Evolutionary conservation across 129 eudicot species (phyloP), one percentile per base, ranked within the genome.

Genomic region (Glebionis coronaria): DNA sequence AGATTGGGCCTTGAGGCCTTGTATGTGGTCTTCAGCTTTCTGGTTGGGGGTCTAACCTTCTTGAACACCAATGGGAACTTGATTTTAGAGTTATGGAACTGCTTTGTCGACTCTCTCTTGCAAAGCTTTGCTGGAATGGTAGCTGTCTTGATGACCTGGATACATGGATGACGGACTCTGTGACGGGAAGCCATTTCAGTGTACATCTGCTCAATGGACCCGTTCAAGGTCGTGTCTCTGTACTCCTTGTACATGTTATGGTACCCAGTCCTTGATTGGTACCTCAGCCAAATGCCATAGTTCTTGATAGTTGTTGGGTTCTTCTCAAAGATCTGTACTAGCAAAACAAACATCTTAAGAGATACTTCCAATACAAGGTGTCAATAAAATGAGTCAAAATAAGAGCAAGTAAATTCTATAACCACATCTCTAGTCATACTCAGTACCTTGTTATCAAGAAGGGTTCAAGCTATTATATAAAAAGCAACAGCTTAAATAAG

Each of bases 121-220:
- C 88, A 83, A 25, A 83, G 80, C 63, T 79, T 77, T 9, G 83
- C 88, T 0, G 88, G 80, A 45, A 83, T 77, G 31, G 84, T 83
- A 12, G 84, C 88, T 1, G 88, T 83, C 78, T 83, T 83, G 47
- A 83, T 83, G 73, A 83, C 80, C 78, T 82, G 87, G 58, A 82
- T 82, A 70, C 87, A 78, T 9, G 72, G 82, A 25, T 73, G 77
- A 40, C 88, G 78, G 5, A 83, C 88, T 60, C 88, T 68, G 78
- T 83, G 85, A n/a, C 88, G 88, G 27, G 88, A 83, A n/a, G 88
- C 88, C 88, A 83, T 83, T 74, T 83, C 88, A 1, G 80, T 76
- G 78, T 83, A 83, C 88, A 83, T 83, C 73, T 83, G 88, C 47
- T 80, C 84, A 0, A 83, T 78, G 3, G 69, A 81, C 16, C 88